phyloP scores from a whole-genome alignment of 2,329 filamentous ascomycete species.

The Westerdykella ornata region DNA sequence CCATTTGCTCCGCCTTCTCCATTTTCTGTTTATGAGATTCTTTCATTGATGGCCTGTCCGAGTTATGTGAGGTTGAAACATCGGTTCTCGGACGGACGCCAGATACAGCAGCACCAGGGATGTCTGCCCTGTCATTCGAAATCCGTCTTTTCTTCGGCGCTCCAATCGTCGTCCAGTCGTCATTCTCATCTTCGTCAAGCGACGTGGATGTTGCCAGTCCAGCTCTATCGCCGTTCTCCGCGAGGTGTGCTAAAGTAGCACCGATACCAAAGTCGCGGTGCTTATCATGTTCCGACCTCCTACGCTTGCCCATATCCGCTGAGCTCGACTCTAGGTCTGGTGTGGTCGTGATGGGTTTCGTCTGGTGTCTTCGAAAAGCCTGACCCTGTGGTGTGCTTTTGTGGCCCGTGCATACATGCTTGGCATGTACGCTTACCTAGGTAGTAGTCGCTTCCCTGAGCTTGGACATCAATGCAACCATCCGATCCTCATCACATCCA shows the following conservation, averaged over 20 bases:
- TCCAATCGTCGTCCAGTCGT: constrained; percentile 28
- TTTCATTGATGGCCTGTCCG: background rate
- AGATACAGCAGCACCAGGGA: background rate
- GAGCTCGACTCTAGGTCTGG: constrained; percentile 13
- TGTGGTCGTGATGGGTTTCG: constrained; percentile 19
- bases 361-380: background rate
- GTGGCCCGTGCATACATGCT: too few relatives aligned
- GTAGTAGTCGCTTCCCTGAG: too few relatives aligned
- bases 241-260: constrained; percentile 25
- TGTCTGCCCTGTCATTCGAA: background rate
- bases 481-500: too few relatives aligned
- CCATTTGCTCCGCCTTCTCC: too few relatives aligned
- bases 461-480: too few relatives aligned
- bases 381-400: background rate
- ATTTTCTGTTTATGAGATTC: background rate
- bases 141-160: constrained; percentile 17
- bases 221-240: constrained; percentile 8
- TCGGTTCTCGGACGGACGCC: background rate
- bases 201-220: constrained; percentile 2
- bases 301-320: constrained; percentile 1
- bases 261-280: constrained; percentile 23
- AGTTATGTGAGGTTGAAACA: constrained; percentile 1
- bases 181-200: constrained; percentile 12
- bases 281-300: constrained; percentile 12
- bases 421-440: too few relatives aligned